These are phyloP conservation scores for Torulaspora microellipsoides DNA, from an alignment of 805 yeast species.

Conservation along the genomic window DNA sequence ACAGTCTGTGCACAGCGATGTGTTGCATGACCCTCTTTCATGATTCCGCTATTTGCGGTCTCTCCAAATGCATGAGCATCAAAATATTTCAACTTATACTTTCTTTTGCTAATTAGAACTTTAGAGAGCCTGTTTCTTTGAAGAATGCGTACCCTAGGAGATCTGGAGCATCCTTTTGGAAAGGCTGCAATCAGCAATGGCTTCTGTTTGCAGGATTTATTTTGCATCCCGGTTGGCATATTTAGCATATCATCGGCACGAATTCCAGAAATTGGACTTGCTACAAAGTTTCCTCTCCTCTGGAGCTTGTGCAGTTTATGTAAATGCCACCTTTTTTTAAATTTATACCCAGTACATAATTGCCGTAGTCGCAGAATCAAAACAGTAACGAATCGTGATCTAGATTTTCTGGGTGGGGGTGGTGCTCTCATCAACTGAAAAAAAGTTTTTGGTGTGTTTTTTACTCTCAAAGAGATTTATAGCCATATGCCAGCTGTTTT, in stretches of 20 bases:
- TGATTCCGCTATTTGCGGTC: background rate
- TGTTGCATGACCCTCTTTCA: conserved; percentile 2
- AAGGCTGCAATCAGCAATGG: conserved; percentile 32
- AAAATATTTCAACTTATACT: conserved; percentile 23
- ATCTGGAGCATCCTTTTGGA: conserved; percentile 24
- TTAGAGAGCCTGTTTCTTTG: conserved; percentile 23
- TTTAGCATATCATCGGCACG: conserved; percentile 27
- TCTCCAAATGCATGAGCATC: conserved; percentile 13
- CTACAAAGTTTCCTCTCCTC: conserved; percentile 5
- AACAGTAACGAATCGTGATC: conserved; percentile 16
- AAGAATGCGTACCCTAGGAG: conserved; percentile 26
- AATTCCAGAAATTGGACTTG: conserved; percentile 18
- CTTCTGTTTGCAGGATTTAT: conserved; percentile 17
- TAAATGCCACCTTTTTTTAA: conserved; percentile 24
- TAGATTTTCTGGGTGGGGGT: conserved; percentile 31
- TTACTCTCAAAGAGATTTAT: too few species aligned
- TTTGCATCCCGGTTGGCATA: conserved; percentile 19
- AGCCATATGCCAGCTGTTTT: too few species aligned
- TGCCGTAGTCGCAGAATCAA: conserved; percentile 15
- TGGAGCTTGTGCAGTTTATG: conserved; percentile 20
- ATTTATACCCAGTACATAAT: conserved; percentile 14
- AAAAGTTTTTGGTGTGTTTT: too few species aligned
- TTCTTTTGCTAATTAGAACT: conserved; percentile 24
- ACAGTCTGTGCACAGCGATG: conserved; percentile 23
- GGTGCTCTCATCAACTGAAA: conserved; percentile 30